phyloP scores from a whole-genome alignment of 805 yeast species.

The Schizosaccharomyces cryophilus region DNA sequence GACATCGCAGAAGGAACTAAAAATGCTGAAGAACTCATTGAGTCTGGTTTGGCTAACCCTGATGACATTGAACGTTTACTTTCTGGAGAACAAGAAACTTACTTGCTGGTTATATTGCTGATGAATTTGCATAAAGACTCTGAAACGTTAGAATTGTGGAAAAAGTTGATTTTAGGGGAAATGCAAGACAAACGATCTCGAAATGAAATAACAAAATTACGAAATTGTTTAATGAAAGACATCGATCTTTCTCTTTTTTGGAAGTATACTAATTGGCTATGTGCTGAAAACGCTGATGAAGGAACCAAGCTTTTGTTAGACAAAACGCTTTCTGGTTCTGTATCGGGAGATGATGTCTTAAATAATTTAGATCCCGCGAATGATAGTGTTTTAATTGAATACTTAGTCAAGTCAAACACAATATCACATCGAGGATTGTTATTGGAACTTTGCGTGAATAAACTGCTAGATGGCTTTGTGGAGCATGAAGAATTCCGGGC shows the following conservation, averaged over 20 bases:
- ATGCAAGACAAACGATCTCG: constrained; percentile 10
- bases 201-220: constrained; percentile 12
- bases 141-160: constrained; percentile 12
- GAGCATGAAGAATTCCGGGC: neutral
- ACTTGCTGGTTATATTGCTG: neutral
- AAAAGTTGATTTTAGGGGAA: constrained; percentile 10
- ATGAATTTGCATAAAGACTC: neutral
- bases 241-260: constrained; percentile 15
- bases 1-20: neutral
- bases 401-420: neutral
- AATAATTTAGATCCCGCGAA: neutral
- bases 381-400: neutral
- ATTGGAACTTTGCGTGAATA: neutral
- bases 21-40: neutral
- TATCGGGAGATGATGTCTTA: neutral
- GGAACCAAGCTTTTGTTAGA: constrained; percentile 15
- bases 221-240: constrained; percentile 9
- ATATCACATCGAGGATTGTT: neutral
- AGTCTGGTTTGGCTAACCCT: neutral
- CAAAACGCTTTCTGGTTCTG: neutral
- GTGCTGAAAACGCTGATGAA: constrained; percentile 11
- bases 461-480: neutral
- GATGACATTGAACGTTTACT: neutral
- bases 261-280: constrained; percentile 17
- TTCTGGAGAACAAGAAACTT: neutral